Conservation (phyloP, 257 asterid genomes). For the Osmanthus fragrans region DNA sequence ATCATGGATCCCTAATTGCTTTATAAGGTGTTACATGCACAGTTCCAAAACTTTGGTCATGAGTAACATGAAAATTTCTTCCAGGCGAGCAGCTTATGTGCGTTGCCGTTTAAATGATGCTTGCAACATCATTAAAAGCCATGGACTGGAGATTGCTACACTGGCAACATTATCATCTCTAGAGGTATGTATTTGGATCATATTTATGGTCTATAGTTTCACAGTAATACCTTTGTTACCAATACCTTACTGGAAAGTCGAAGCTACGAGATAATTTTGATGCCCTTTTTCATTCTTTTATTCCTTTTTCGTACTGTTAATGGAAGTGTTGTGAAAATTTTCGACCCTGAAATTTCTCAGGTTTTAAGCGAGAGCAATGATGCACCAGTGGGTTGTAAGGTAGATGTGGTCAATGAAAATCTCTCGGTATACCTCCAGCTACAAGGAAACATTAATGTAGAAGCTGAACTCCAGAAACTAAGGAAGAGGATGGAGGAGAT, state of each 20-base stretch:
- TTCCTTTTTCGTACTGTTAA: background rate
- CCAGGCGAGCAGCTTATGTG: constrained; percentile 75
- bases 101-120: constrained; percentile 62
- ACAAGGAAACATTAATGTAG: constrained; percentile 50
- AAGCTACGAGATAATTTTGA: background rate
- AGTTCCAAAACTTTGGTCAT: background rate
- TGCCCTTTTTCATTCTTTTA: background rate
- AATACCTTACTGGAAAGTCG: background rate
- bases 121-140: constrained; percentile 43
- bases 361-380: constrained; percentile 60
- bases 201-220: background rate
- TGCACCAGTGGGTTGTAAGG: constrained; percentile 71
- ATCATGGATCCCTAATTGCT: background rate
- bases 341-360: constrained; percentile 30
- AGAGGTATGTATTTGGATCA: constrained; percentile 42
- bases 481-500: constrained; percentile 76
- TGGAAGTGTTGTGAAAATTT: background rate
- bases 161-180: constrained; percentile 74
- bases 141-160: constrained; percentile 68
- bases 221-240: background rate
- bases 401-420: constrained; percentile 59
- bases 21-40: constrained; percentile 11
- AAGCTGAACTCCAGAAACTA: constrained; percentile 80
- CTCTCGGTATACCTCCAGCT: constrained; percentile 63
- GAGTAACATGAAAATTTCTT: constrained; percentile 2